Evolutionary conservation across 2,329 filamentous ascomycete species (phyloP).

Genomic region (Magnaporthiopsis incrustans): DNA sequence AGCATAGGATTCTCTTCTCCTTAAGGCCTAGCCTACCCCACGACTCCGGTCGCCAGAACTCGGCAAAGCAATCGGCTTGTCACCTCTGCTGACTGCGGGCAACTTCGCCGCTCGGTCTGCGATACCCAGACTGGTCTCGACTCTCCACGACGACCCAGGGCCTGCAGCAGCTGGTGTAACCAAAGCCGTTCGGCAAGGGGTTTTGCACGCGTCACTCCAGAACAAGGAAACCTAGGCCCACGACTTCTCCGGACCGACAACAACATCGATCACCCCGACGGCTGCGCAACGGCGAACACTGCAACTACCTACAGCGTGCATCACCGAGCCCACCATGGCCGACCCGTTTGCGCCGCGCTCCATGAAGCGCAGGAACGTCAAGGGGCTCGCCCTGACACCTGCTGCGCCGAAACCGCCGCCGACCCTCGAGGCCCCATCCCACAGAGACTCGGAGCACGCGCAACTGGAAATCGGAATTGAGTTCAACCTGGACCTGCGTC

Average conservation of each 20-base stretch:
- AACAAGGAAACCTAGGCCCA: not conserved
- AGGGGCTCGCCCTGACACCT: slow-evolving; percentile 77
- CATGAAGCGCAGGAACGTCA: slow-evolving; percentile 99
- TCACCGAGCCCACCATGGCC: slow-evolving; percentile 40
- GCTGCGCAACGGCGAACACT: not conserved
- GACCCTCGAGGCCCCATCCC: slow-evolving; percentile 51
- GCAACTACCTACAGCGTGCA: not conserved
- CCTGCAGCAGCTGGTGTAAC: not conserved
- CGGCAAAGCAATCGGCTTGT: too few species aligned
- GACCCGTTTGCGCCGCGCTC: slow-evolving; percentile 62
- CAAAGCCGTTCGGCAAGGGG: not conserved
- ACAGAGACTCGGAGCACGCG: slow-evolving; percentile 53
- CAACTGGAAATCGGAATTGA: slow-evolving; percentile 93
- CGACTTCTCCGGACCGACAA: not conserved
- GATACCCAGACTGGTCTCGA: not conserved
- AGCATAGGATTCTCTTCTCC: not conserved
- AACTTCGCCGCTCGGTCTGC: too few species aligned
- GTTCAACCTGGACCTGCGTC: slow-evolving; percentile 86
- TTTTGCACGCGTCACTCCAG: not conserved
- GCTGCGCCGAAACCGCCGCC: slow-evolving; percentile 64
- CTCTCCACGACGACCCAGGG: too few species aligned
- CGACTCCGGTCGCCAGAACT: not conserved
- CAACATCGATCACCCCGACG: not conserved
- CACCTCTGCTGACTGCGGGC: too few species aligned
- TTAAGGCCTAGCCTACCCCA: not conserved